Evolutionary conservation across 768 basidiomycete species (phyloP).

Genomic region (Pilatotrama ljubarskyi): DNA sequence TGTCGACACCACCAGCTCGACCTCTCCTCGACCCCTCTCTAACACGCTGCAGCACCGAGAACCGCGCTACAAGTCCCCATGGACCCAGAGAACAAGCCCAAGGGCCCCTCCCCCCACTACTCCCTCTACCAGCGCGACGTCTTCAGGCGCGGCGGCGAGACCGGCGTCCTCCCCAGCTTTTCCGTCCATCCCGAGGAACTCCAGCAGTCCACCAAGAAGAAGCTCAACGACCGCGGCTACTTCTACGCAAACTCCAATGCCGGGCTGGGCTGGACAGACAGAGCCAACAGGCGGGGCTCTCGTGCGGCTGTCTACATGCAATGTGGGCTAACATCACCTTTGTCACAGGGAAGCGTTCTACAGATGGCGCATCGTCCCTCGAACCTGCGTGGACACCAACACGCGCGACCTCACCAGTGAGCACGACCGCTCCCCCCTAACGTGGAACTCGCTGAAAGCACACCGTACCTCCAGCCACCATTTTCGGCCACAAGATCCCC

Average conservation of each 20-base stretch:
- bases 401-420: slow-evolving; percentile 47
- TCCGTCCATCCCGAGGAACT: slow-evolving; percentile 47
- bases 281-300: slow-evolving; percentile 43
- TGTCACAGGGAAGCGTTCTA: slow-evolving; percentile 48
- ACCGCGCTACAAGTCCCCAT: slow-evolving; percentile 26
- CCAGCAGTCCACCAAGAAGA: slow-evolving; percentile 41
- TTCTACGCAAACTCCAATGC: slow-evolving; percentile 56
- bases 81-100: slow-evolving; percentile 50
- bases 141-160: slow-evolving; percentile 42
- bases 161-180: slow-evolving; percentile 40
- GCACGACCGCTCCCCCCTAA: slow-evolving; percentile 11
- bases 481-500: slow-evolving; percentile 49
- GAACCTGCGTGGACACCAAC: slow-evolving; percentile 54
- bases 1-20: neutral
- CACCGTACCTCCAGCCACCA: slow-evolving; percentile 30
- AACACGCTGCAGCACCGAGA: neutral
- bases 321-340: neutral
- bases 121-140: slow-evolving; percentile 52
- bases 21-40: neutral
- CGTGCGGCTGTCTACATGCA: neutral
- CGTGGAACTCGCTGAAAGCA: neutral
- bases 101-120: slow-evolving; percentile 49
- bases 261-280: slow-evolving; percentile 51
- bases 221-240: slow-evolving; percentile 47
- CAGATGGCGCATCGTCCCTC: slow-evolving; percentile 55